These are phyloP conservation scores for Maudiozyma barnettii DNA, from an alignment of 805 yeast genomes.

Conservation along the genomic window DNA sequence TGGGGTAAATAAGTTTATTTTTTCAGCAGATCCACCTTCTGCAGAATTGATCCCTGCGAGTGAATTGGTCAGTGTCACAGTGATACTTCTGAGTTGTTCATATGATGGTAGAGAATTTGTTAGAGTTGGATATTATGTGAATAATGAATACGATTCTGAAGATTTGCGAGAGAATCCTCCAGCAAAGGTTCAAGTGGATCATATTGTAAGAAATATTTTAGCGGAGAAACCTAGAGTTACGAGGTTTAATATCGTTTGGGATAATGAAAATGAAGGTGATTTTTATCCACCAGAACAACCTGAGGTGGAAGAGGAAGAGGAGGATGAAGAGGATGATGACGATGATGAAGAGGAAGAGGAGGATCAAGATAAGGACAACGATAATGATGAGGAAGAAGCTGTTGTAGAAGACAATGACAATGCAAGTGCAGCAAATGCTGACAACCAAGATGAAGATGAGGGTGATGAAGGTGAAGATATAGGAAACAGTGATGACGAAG, in stretches of 20 bases:
- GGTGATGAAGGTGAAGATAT: conserved; percentile 2
- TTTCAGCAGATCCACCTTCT: conserved; percentile 93
- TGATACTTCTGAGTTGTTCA: conserved; percentile 83
- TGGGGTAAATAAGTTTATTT: conserved; percentile 86
- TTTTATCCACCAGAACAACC: conserved; percentile 73
- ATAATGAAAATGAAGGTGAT: conserved; percentile 57
- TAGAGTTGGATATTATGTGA: conserved; percentile 94
- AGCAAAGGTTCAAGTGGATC: conserved; percentile 83
- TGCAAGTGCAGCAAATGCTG: conserved; percentile 8
- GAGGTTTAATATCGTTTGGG: conserved; percentile 95
- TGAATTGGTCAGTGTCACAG: conserved; percentile 92
- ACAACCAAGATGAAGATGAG: conserved; percentile 7
- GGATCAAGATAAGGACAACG: conserved; percentile 38
- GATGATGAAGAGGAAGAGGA: conserved; percentile 46
- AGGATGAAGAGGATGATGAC: conserved; percentile 54
- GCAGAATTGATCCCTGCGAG: conserved; percentile 94
- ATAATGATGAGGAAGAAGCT: conserved; percentile 34
- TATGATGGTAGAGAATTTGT: conserved; percentile 92
- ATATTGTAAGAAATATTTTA: conserved; percentile 84
- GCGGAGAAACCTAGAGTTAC: conserved; percentile 98
- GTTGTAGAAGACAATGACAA: conserved; percentile 28
- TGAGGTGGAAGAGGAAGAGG: conserved; percentile 53
- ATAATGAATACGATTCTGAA: conserved; percentile 91
- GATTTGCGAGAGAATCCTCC: conserved; percentile 93
- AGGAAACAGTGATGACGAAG: conserved; percentile 1